Evolutionary conservation across 164 flowering plant genomes (phyloP).

Genomic region (Cinnamomum micranthum): DNA sequence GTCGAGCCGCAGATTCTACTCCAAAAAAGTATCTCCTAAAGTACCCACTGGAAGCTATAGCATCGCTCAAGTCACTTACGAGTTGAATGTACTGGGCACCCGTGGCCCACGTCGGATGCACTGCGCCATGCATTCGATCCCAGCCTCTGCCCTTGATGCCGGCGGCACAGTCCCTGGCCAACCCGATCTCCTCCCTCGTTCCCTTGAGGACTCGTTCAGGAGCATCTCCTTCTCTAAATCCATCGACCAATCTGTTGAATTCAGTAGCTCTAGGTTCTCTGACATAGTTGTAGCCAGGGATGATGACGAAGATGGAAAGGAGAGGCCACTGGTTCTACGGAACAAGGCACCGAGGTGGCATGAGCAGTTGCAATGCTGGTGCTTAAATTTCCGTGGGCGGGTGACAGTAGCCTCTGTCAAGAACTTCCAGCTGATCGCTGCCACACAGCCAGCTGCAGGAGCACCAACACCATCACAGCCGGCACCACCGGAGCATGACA

Average conservation of each 20-base stretch:
- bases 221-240: slow-evolving; percentile 78
- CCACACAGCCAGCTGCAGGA: slow-evolving; percentile 58
- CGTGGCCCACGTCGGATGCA: slow-evolving; percentile 93
- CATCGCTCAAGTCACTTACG: slow-evolving; percentile 79
- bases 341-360: slow-evolving; percentile 98
- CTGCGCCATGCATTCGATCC: slow-evolving; percentile 79
- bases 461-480: slow-evolving; percentile 60
- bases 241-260: slow-evolving; percentile 63
- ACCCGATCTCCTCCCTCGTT: slow-evolving; percentile 62
- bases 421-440: slow-evolving; percentile 90
- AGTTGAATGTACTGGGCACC: slow-evolving; percentile 83
- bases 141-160: slow-evolving; percentile 60
- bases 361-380: slow-evolving; percentile 89
- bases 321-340: slow-evolving; percentile 59
- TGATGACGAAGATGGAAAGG: slow-evolving; percentile 58
- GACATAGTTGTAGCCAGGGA: slow-evolving; percentile 50
- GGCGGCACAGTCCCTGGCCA: slow-evolving; percentile 83
- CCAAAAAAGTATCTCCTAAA: slow-evolving; percentile 86
- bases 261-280: slow-evolving; percentile 82
- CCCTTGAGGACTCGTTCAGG: slow-evolving; percentile 84
- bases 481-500: slow-evolving; percentile 69
- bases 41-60: slow-evolving; percentile 79
- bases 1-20: slow-evolving; percentile 70
- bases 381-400: slow-evolving; percentile 83
- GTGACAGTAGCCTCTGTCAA: slow-evolving; percentile 96